Conservation (phyloP, 2,329 filamentous ascomycete species). For the Fusarium staphyleae region DNA sequence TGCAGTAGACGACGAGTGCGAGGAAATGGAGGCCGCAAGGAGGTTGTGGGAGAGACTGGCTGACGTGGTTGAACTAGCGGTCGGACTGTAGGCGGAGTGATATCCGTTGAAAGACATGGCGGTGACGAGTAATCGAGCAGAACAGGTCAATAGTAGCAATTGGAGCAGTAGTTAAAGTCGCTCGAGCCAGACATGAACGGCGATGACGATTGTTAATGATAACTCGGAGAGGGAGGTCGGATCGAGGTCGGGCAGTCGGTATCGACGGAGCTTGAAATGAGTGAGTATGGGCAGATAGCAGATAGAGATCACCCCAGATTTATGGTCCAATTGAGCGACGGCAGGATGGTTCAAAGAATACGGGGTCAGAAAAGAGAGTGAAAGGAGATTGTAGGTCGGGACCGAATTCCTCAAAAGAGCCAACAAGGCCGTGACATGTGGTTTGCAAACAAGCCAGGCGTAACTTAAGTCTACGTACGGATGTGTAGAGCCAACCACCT, state of each 20-base stretch:
- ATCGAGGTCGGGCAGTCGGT: conserved; percentile 12
- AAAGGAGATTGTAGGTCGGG: conserved; percentile 36
- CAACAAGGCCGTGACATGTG: conserved; percentile 40
- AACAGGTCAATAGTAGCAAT: conserved; percentile 9
- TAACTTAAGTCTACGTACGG: conserved; percentile 14
- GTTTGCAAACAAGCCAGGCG: conserved; percentile 29
- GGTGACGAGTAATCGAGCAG: conserved; percentile 4
- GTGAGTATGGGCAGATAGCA: conserved; percentile 1
- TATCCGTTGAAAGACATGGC: conserved; percentile 55
- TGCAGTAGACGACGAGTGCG: conserved; percentile 67
- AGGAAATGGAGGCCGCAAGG: conserved; percentile 72
- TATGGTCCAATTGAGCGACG: conserved; percentile 28
- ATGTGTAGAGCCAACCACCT: too few species aligned
- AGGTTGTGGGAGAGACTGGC: conserved; percentile 57
- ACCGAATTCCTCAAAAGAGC: conserved; percentile 29
- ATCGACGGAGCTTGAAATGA: conserved; percentile 13
- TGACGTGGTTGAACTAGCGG: conserved; percentile 44
- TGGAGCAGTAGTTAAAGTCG: conserved; percentile 6
- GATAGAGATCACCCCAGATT: conserved; percentile 31
- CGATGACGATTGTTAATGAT: conserved; percentile 12
- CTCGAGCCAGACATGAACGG: conserved; percentile 26
- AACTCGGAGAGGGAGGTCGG: conserved; percentile 7
- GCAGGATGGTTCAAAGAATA: conserved; percentile 18
- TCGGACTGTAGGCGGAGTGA: conserved; percentile 55
- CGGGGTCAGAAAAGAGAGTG: conserved; percentile 17